Evolutionary conservation across 2,329 filamentous ascomycete genomes (phyloP).

Genomic region (Calonectria pseudoturangicola): DNA sequence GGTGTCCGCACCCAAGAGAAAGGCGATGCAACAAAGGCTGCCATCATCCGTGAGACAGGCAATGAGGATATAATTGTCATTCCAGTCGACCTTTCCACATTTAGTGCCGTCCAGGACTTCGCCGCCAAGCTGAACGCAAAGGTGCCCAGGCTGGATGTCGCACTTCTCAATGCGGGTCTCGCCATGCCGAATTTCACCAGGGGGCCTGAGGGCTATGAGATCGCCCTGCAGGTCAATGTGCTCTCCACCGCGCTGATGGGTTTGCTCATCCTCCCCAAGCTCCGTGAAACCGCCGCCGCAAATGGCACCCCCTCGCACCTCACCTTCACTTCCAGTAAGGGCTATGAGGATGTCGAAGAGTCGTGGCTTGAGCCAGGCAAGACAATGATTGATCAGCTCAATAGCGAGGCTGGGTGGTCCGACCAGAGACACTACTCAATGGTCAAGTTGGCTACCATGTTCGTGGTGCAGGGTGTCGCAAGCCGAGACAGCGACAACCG

Average conservation of each 20-base stretch:
- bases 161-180: conserved; percentile 10
- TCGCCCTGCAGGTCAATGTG: conserved; percentile 6
- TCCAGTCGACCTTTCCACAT: not conserved
- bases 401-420: not conserved
- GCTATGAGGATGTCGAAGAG: conserved; percentile 11
- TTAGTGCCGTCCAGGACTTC: conserved; percentile 1
- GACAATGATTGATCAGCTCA: conserved; percentile 4
- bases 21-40: conserved; percentile 7
- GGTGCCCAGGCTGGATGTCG: not conserved
- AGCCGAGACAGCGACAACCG: not conserved
- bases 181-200: conserved; percentile 6
- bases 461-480: not conserved
- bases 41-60: conserved; percentile 5
- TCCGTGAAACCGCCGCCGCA: not conserved
- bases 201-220: conserved; percentile 15
- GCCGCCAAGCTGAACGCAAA: not conserved
- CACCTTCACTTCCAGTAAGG: conserved; percentile 12
- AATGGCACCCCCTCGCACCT: not conserved
- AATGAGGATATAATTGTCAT: conserved; percentile 11
- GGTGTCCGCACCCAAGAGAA: conserved; percentile 14
- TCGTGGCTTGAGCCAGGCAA: conserved; percentile 2
- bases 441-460: conserved; percentile 16
- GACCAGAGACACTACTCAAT: conserved; percentile 20
- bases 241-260: conserved; percentile 9
- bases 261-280: not conserved